Base-by-base conservation (phyloP, 495 filamentous ascomycete species). In the Aspergillus diversus region DNA sequence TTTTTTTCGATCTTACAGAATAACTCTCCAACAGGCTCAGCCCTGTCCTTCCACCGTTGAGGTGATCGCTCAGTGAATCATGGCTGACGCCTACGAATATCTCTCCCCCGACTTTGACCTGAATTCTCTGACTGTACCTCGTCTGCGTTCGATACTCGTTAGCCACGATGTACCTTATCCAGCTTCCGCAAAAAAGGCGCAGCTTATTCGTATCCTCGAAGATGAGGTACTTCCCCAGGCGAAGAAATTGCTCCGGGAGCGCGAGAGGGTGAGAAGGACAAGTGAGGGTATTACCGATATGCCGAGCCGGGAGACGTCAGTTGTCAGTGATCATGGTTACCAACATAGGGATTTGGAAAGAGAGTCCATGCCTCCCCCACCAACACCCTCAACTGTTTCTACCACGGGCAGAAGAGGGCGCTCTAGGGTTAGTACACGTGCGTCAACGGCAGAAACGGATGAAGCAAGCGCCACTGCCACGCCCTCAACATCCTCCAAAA, bases 141-240 rank as follows among this genome's bases (percentile, higher is more conserved):
- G 88, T 39, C 83, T 99, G 59, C 90, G 95, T 50, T 90, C 89
- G 21, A 94, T 97, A 63, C 87, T 99, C 34, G 88, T 98, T 65
- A 88, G 86, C 58, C 89, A 99, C 76, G 89, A 92, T 71, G 80
- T 97, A 61, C 68, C 86, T 12, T 98, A 97, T 75, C 88, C 93
- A 1, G 86, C 92, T 7, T 85, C 92, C 54, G 87, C 90, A 37
- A 98, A 97, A 76, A 99, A 99, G 78, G 75, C 86, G 1, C 88
- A 97, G 65, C 87, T 99, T 46, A 78, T 99, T 58, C 86, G 89
- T 5, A 81, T 98, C 33, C 92, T 99, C 72, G 88, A 90, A 67
- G 81, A 90, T 46, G 81, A 94, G 60, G 83, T 99, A 42, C 75
- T 90, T 7, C 91, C 95, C 1, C 86, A 91, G 66, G 87, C 92